Evolutionary conservation across 2,329 filamentous ascomycete species (phyloP).

Genomic region (Diplodia intermedia): DNA sequence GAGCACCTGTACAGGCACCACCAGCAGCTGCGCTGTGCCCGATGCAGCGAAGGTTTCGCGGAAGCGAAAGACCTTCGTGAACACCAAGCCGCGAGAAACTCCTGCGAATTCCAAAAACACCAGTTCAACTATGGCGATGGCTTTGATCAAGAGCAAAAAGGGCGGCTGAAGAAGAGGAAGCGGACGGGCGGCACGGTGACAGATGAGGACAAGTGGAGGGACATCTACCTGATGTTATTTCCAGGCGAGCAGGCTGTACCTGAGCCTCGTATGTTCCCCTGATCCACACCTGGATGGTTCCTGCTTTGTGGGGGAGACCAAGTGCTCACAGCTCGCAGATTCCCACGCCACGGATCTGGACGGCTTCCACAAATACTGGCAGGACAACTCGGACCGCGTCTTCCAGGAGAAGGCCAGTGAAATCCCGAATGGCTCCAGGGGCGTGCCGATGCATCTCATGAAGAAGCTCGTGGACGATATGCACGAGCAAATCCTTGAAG

Average conservation of each 20-base stretch:
- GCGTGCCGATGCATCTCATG: neutral
- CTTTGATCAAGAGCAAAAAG: neutral
- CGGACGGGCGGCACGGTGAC: neutral
- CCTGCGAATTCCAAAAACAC: neutral
- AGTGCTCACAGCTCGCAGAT: neutral
- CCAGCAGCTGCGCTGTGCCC: neutral
- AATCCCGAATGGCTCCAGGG: neutral
- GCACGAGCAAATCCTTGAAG: neutral
- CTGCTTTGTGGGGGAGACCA: neutral
- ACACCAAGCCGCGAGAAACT: neutral
- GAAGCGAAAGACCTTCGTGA: neutral
- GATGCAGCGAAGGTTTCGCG: neutral
- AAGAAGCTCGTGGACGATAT: neutral
- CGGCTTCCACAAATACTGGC: neutral
- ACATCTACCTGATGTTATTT: neutral
- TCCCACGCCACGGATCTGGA: neutral
- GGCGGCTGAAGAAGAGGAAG: neutral
- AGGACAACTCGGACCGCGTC: neutral
- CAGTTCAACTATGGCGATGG: neutral
- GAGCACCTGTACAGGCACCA: neutral
- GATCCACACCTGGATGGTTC: neutral
- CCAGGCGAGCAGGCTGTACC: neutral
- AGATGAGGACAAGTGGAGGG: neutral
- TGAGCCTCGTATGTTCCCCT: neutral
- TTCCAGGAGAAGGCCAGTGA: neutral